Evolutionary conservation across 441 rosid genomes (phyloP), one percentile per base, ranked within the genome.

Genomic region (Brassica balearica): DNA sequence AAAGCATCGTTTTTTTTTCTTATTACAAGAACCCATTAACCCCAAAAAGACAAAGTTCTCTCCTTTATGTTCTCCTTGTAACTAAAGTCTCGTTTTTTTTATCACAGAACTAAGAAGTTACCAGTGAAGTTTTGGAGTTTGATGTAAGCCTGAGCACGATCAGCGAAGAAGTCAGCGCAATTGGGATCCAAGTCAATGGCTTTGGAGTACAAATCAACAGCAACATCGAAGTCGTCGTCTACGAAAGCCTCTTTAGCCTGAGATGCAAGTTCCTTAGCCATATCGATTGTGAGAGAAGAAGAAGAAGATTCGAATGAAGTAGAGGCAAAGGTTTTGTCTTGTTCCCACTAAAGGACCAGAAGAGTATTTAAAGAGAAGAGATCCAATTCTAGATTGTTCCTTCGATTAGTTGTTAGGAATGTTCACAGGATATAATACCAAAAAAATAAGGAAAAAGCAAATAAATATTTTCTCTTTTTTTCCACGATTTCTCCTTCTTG

Each of bases 141-240:
- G 85, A 89, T 84, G 74, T 87, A 85, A 77, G 97, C 97, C 83
- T 96, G 99, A 71, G 99, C 94, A 32, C 98, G 98, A 84, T 96
- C 94, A 4, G 93, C 94, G 78, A 75, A 89, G 67, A 93, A 90
- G 36, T 90, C 98, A 2, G 97, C 88, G 78, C 73, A 78, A 27
- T 75, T 84, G 68, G 98, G 97, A 88, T 77, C 81, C 70, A 90
- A 81, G 10, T 59, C 68, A 81, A 96, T 87, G 70, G 97, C 99
- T 82, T 91, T 89, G 0, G 94, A 80, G 83, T 90, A 92, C 78
- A 96, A 90, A 76, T 90, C 93, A 73, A 78, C 82, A 38, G 98
- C 91, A 11, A 88, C 85, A 80, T 92, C 95, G 77, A 93, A 92
- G 86, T 91, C 88, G 59, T 96, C 98, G 72, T 96, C 97, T 80